Conservation (phyloP, 2,329 filamentous ascomycete species). For the Neonectria punicea region DNA sequence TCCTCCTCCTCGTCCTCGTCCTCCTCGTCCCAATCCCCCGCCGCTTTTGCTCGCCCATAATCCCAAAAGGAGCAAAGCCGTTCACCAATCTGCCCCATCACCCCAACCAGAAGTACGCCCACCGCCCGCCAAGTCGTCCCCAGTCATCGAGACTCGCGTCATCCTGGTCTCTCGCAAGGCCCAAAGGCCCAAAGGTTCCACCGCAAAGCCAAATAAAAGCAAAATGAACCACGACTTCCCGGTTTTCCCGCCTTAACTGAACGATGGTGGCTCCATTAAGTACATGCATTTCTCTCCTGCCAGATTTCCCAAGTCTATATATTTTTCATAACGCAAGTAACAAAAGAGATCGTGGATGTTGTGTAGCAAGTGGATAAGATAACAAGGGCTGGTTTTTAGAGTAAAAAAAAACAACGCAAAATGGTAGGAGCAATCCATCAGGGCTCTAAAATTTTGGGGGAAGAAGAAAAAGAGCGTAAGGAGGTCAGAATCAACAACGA, state of each 20-base stretch:
- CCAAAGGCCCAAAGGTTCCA: conserved; percentile 11
- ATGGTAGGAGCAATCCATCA: conserved; percentile 22
- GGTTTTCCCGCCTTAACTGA: conserved; percentile 34
- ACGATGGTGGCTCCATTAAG: conserved; percentile 40
- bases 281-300: conserved; percentile 43
- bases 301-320: conserved; percentile 41
- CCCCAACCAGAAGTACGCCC: conserved; percentile 3
- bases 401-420: conserved; percentile 30
- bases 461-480: conserved; percentile 34
- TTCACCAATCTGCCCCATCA: conserved; percentile 20
- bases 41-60: neutral
- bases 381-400: conserved; percentile 11
- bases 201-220: conserved; percentile 24
- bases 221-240: conserved; percentile 38
- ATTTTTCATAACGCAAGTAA: conserved; percentile 39
- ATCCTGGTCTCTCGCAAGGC: conserved; percentile 8
- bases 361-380: conserved; percentile 29
- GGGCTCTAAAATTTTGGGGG: conserved; percentile 17
- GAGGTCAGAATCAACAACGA: conserved; percentile 32
- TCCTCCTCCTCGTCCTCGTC: neutral
- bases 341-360: conserved; percentile 42
- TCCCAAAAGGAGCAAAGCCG: conserved; percentile 4
- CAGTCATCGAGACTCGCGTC: conserved; percentile 1
- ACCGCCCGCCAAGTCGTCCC: conserved; percentile 8
- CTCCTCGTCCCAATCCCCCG: neutral